Evolutionary conservation across 2,329 filamentous ascomycete genomes (phyloP), one percentile per base, ranked within the genome.

Genomic region (Nothopassalora personata): DNA sequence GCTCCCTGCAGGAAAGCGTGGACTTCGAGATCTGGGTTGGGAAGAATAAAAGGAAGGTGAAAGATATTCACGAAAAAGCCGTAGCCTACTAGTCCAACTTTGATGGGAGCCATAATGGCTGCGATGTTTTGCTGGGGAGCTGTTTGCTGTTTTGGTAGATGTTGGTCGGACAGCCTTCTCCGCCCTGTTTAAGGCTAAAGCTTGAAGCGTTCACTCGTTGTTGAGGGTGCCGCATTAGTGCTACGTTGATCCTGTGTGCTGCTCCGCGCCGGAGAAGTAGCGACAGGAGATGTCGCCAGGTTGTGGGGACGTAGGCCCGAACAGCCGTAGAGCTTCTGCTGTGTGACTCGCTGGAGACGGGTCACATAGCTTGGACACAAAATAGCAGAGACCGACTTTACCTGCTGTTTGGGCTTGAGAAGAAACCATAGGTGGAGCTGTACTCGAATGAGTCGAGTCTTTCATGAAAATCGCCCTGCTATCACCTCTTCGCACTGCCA

Each of bases 11-110:
- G n/a, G n/a, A n/a, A n/a, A n/a, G n/a, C n/a, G n/a, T n/a, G n/a
- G n/a, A n/a, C n/a, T n/a, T n/a, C n/a, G n/a, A n/a, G n/a, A n/a
- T n/a, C n/a, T n/a, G n/a, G n/a, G n/a, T n/a, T n/a, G n/a, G n/a
- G n/a, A n/a, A n/a, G n/a, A n/a, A n/a, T n/a, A n/a, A n/a, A n/a
- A n/a, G n/a, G n/a, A n/a, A n/a, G n/a, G n/a, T n/a, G n/a, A n/a
- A n/a, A 82, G 60, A 69, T 75, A 61, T 77, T 80, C 15, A 78
- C 70, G 0, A 79, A 75, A 56, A 76, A 75, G 68, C 80, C 80
- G 57, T 82, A 82, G 61, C 80, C 80, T 34, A 82, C 68, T 48
- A 82, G 66, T 39, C 80, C 79, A 36, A 81, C 74, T 64, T 79
- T 81, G 70, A 81, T 70, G 27, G 70, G 63, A 19, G 64, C 60